phyloP scores from a whole-genome alignment of 345 rosid genomes.

The Pugionium cornutum region DNA sequence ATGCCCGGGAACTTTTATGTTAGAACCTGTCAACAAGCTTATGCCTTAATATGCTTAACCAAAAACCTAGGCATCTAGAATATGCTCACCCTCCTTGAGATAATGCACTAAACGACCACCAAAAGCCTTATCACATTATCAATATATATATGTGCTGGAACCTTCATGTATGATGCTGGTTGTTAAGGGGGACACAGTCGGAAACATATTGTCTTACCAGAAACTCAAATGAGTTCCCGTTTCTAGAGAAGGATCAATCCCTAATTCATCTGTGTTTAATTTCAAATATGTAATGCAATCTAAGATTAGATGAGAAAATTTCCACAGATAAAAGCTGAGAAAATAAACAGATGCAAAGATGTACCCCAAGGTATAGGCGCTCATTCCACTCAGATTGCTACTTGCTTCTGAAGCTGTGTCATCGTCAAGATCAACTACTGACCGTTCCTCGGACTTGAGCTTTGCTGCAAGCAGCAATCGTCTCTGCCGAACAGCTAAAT shows the following conservation, averaged over 20 bases:
- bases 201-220: slow-evolving; percentile 1
- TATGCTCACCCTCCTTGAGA: background rate
- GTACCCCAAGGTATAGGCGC: slow-evolving; percentile 90
- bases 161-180: slow-evolving; percentile 7
- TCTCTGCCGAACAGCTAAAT: slow-evolving; percentile 94
- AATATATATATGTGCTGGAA: background rate
- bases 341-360: slow-evolving; percentile 4
- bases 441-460: slow-evolving; percentile 72
- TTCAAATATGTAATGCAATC: slow-evolving; percentile 7
- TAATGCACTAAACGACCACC: slow-evolving; percentile 10
- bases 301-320: slow-evolving; percentile 12
- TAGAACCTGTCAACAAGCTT: slow-evolving; percentile 1
- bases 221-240: slow-evolving; percentile 3
- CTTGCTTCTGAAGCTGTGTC: slow-evolving; percentile 94
- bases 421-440: slow-evolving; percentile 69
- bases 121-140: background rate
- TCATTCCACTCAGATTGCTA: slow-evolving; percentile 92
- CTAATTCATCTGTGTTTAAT: slow-evolving; percentile 15
- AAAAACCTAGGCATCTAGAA: background rate
- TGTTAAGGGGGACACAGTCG: background rate
- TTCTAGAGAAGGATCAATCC: background rate
- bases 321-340: background rate
- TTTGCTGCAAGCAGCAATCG: slow-evolving; percentile 89
- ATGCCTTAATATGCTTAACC: background rate
- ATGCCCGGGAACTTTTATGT: background rate